A percentile compares a stretch with the other conserved stretches of the same genome.
These are phyloP conservation scores for Syzygium jambos DNA, from an alignment of 345 rosid genomes.

Conservation along the genomic window DNA sequence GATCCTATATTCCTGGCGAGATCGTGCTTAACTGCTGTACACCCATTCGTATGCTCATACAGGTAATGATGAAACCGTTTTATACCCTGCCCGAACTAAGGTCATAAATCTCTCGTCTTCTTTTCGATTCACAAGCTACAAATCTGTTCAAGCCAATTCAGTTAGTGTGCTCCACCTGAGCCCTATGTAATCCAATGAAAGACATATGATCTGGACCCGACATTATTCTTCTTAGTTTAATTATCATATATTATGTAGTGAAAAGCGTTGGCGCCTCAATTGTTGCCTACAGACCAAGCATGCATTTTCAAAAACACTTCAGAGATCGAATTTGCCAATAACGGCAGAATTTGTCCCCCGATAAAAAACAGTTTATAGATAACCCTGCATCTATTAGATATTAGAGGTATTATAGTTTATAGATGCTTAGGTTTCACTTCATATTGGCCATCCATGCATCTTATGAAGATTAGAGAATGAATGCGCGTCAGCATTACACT, in stretches of 20 bases:
- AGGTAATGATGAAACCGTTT: background rate
- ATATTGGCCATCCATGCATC: too few relatives aligned
- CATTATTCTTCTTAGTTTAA: background rate
- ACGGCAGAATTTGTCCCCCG: too few relatives aligned
- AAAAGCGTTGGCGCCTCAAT: too few relatives aligned
- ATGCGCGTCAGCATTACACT: too few relatives aligned
- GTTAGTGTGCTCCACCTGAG: background rate
- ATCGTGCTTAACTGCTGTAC: background rate
- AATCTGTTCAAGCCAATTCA: background rate
- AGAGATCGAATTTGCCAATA: too few relatives aligned
- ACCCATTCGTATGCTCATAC: background rate
- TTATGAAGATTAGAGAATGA: too few relatives aligned
- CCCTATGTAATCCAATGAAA: background rate
- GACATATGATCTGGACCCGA: background rate
- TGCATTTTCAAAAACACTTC: too few relatives aligned
- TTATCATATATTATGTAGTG: background rate
- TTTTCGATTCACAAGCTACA: background rate
- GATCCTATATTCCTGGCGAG: background rate
- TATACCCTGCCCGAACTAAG: background rate
- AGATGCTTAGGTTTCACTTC: too few relatives aligned
- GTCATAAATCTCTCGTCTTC: background rate
- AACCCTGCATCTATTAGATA: too few relatives aligned
- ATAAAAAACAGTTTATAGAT: too few relatives aligned
- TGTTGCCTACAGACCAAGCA: too few relatives aligned
- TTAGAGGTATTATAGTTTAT: too few relatives aligned